Conservation (phyloP, 2,329 filamentous ascomycete genomes). For the Teratosphaeria destructans region DNA sequence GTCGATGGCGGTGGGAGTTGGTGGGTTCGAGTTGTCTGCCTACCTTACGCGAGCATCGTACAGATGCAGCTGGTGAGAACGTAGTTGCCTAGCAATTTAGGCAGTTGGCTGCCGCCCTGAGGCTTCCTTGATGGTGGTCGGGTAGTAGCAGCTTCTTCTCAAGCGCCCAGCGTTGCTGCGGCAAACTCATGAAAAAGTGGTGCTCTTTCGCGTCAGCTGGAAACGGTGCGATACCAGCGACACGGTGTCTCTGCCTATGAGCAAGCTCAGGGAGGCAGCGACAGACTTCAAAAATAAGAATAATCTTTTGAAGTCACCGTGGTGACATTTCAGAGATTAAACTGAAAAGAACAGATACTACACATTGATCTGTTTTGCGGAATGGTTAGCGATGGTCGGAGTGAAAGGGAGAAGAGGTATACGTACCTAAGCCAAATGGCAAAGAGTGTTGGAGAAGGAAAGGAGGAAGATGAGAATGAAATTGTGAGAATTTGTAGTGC, state of each 20-base stretch:
- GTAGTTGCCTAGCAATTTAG: not conserved
- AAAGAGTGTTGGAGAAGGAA: not conserved
- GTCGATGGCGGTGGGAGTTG: not conserved
- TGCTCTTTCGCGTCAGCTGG: conserved; percentile 54
- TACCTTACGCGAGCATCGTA: not conserved
- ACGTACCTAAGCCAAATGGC: conserved; percentile 2
- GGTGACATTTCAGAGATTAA: conserved; percentile 85
- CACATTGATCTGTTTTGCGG: conserved; percentile 2
- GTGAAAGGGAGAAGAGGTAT: too few species aligned
- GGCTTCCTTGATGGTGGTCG: not conserved
- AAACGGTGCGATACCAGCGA: conserved; percentile 67
- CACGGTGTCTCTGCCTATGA: conserved; percentile 55
- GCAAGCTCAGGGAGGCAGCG: conserved; percentile 59
- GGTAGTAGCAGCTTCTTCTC: conserved; percentile 12
- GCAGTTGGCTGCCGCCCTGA: not conserved
- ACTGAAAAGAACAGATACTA: conserved; percentile 65
- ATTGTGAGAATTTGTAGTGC: too few species aligned
- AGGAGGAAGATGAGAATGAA: not conserved
- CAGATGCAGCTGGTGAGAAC: too few species aligned
- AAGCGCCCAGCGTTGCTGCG: conserved; percentile 12
- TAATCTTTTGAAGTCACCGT: conserved; percentile 65
- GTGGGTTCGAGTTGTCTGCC: not conserved
- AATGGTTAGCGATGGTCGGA: too few species aligned
- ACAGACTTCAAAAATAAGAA: conserved; percentile 61
- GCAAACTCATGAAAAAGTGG: conserved; percentile 18